phyloP scores from a whole-genome alignment of 169 alveolate genomes.

The Blepharisma undulans region DNA sequence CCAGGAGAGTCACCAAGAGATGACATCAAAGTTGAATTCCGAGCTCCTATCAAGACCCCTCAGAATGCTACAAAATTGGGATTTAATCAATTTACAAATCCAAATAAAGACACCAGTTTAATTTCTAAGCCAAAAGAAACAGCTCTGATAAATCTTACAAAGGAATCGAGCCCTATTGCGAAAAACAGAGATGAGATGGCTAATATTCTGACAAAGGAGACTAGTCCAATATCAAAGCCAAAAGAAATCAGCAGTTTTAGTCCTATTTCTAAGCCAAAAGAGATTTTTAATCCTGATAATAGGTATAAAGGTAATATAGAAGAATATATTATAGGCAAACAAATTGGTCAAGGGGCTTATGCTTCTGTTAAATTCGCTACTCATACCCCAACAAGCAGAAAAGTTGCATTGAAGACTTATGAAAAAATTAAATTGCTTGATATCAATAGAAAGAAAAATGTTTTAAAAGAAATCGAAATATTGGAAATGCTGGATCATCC shows the following conservation, averaged over 20 bases:
- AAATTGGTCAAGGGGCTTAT: constrained; percentile 88
- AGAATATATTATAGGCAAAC: constrained; percentile 67
- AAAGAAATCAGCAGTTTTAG: not conserved
- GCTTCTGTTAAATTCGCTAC: constrained; percentile 85
- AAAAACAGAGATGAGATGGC: not conserved
- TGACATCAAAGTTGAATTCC: not conserved
- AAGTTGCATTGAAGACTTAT: constrained; percentile 87
- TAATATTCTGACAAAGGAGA: not conserved
- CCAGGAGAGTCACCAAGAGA: not conserved
- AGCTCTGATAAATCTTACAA: not conserved
- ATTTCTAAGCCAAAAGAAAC: not conserved
- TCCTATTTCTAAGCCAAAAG: not conserved
- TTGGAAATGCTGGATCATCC: constrained; percentile 68
- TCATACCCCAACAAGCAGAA: constrained; percentile 67
- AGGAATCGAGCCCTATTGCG: not conserved
- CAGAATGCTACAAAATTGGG: not conserved
- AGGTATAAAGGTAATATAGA: constrained; percentile 22
- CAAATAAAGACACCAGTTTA: not conserved
- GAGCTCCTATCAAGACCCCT: not conserved
- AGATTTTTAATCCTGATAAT: not conserved
- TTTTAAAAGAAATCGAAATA: constrained; percentile 81
- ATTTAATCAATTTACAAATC: not conserved
- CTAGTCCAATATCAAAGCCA: not conserved
- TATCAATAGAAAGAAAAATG: constrained; percentile 73
- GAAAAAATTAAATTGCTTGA: constrained; percentile 80